Conservation (phyloP, 208 protist genomes). For the Leishmania amazonensis region DNA sequence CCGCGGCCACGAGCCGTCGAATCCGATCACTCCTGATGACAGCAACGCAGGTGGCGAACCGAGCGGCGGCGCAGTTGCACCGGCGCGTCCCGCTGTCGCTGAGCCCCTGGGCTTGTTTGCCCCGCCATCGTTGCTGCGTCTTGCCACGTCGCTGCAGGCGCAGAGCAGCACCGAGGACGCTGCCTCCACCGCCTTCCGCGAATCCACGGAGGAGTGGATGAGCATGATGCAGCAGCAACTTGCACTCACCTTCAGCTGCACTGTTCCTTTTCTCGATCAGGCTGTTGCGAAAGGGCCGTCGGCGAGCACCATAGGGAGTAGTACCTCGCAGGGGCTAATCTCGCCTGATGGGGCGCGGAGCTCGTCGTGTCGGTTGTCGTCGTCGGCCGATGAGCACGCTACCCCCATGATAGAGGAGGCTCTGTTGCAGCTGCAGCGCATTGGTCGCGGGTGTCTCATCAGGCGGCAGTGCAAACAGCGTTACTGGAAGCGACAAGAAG, state of each 20-base stretch:
- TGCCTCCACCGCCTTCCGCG: conserved; percentile 4
- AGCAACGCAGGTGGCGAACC: not conserved
- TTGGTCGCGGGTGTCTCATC: conserved; percentile 35
- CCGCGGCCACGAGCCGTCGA: not conserved
- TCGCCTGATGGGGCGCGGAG: not conserved
- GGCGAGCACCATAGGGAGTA: not conserved
- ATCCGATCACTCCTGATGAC: not conserved
- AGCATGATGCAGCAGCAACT: conserved; percentile 16
- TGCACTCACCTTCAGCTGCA: conserved; percentile 13
- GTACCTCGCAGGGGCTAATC: not conserved
- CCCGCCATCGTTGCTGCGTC: not conserved
- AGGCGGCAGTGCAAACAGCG: conserved; percentile 12
- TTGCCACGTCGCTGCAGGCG: conserved; percentile 8
- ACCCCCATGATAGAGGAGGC: not conserved
- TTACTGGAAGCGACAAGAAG: conserved; percentile 18
- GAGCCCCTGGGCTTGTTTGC: not conserved
- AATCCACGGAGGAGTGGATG: conserved; percentile 21
- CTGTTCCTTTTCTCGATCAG: conserved; percentile 17
- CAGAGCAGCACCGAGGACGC: conserved; percentile 2
- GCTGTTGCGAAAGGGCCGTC: conserved; percentile 6
- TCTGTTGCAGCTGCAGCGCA: conserved; percentile 21
- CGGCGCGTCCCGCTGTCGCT: not conserved
- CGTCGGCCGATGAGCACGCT: not conserved
- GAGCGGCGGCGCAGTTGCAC: not conserved
- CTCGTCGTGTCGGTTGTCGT: not conserved